Percentiles rank a stretch among this genome's conserved stretches.
These are phyloP conservation scores for Cucumis cinereus DNA, from an alignment of 306 rosid species.

Conservation along the genomic window DNA sequence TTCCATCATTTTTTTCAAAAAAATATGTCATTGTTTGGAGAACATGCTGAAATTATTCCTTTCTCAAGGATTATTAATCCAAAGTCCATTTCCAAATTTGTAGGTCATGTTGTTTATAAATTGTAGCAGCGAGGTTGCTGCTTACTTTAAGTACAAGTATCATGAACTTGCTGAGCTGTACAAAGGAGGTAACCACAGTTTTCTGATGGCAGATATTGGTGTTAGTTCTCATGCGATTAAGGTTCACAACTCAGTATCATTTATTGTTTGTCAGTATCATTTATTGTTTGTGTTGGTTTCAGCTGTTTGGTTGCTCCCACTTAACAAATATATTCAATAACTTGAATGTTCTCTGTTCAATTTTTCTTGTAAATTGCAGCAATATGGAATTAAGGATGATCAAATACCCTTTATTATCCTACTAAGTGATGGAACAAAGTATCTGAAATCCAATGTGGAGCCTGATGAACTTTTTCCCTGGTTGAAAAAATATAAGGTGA, in stretches of 20 bases:
- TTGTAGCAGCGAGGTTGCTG: conserved; percentile 43
- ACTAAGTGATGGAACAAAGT: conserved; percentile 54
- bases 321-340: background rate
- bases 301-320: background rate
- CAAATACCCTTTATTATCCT: conserved; percentile 65
- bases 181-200: conserved; percentile 44
- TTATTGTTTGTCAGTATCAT: conserved; percentile 16
- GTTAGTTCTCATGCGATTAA: conserved; percentile 13
- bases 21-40: background rate
- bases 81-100: conserved; percentile 14
- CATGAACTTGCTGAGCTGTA: conserved; percentile 59
- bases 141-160: conserved; percentile 47
- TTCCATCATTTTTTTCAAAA: background rate
- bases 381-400: conserved; percentile 70
- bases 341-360: conserved; percentile 1
- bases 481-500: conserved; percentile 81
- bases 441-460: conserved; percentile 58
- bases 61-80: background rate
- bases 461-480: conserved; percentile 54
- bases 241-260: background rate
- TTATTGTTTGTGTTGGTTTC: background rate
- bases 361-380: conserved; percentile 26
- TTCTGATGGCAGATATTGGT: conserved; percentile 68
- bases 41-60: background rate
- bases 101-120: conserved; percentile 85